These are phyloP conservation scores for Aurantiochytrium sp. DNA, from an alignment of 108 stramenopile species.

Conservation along the genomic window DNA sequence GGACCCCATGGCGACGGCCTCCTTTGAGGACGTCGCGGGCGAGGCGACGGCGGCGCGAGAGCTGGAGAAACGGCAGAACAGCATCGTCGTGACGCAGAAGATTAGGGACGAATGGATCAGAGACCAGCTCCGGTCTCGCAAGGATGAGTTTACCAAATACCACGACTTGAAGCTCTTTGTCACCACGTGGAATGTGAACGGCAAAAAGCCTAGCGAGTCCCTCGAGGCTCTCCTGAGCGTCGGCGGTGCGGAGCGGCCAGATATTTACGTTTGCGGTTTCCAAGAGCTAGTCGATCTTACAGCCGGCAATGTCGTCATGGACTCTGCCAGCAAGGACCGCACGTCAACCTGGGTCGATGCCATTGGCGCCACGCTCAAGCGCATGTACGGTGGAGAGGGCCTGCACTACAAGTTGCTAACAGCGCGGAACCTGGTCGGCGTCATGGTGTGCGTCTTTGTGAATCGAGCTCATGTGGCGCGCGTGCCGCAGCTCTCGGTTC, in stretches of 20 bases:
- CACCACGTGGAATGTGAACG: slow-evolving; percentile 98
- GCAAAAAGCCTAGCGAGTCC: slow-evolving; percentile 78
- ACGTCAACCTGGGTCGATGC: slow-evolving; percentile 75
- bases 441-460: slow-evolving; percentile 83
- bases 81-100: not conserved
- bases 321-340: slow-evolving; percentile 78
- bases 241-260: not conserved
- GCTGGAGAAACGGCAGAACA: not conserved
- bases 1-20: not conserved
- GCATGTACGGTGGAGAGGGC: slow-evolving; percentile 33
- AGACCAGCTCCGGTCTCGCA: slow-evolving; percentile 40
- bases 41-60: not conserved
- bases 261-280: slow-evolving; percentile 50
- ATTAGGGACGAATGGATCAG: slow-evolving; percentile 49
- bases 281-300: slow-evolving; percentile 99
- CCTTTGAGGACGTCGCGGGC: not conserved
- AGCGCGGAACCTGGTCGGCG: slow-evolving; percentile 75
- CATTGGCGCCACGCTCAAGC: slow-evolving; percentile 64
- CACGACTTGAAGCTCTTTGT: slow-evolving; percentile 54
- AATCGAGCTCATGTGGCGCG: slow-evolving; percentile 57
- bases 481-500: slow-evolving; percentile 49
- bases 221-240: slow-evolving; percentile 71
- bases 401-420: slow-evolving; percentile 33
- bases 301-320: slow-evolving; percentile 93
- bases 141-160: slow-evolving; percentile 29